Base-by-base conservation (phyloP, 176 grass and related monocot genomes). In the Musa troglodytarum region DNA sequence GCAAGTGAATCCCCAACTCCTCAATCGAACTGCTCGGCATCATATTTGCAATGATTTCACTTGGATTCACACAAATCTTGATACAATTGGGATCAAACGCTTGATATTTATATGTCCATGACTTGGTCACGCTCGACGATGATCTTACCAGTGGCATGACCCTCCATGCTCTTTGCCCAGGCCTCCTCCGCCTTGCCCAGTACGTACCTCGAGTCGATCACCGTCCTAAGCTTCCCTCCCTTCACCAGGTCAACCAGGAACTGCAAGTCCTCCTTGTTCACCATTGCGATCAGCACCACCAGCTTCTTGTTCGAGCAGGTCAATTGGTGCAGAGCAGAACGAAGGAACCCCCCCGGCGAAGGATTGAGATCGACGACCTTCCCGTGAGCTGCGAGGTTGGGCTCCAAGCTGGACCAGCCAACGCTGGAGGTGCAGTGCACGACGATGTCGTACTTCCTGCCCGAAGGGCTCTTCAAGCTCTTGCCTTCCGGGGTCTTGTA, bases 131-230 rank as follows among this genome's bases (percentile, higher is more conserved):
- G 81, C 80, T 92, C 79, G 1, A 92, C 54, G 50, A 92, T 74
- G 50, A 92, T 85, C 80, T 96, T 96, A 21, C 92, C 92, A 0
- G 81, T 91, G 8, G 79, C 79, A 49, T 87, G 92, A 2, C 92
- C 88, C 11, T 89, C 86, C 65, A 89, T 91, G 78, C 92, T 96
- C 86, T 11, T 92, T 19, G 76, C 74, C 92, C 88, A 92, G 0
- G 88, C 88, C 59, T 83, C 79, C 9, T 43, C 43, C 2, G 63
- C 86, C 2, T 89, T 87, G 2, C 78, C 69, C 75, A 87, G 54
- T 1, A 82, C 68, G 54, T 83, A 68, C 34, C 21, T 89, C 0
- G 88, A 89, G 63, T 96, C 86, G 0, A 96, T 63, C 75, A 87
- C 1, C 0, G 88, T 92, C 79, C 79, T 87, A 50, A 96, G 53